These are phyloP conservation scores for Colletotrichum musae DNA, from an alignment of 2,329 filamentous ascomycete species.

Conservation along the genomic window DNA sequence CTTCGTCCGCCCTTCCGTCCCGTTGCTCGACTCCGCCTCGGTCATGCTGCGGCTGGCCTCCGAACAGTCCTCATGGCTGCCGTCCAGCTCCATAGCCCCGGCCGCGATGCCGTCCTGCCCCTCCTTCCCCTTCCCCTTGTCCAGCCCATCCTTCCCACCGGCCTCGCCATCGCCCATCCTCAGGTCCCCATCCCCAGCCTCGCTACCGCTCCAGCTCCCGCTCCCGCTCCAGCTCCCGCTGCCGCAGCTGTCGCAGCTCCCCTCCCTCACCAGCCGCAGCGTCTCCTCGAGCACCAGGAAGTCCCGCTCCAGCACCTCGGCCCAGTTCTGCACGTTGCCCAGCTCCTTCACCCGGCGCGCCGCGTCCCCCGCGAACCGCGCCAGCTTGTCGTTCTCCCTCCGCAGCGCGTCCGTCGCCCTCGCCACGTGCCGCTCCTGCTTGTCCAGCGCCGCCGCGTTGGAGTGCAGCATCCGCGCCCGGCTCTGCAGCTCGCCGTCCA, in stretches of 20 bases:
- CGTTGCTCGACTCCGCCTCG: constrained; percentile 54
- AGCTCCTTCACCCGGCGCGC: constrained; percentile 80
- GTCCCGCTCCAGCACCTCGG: constrained; percentile 82
- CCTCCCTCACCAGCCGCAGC: constrained; percentile 65
- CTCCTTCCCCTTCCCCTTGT: constrained; percentile 46
- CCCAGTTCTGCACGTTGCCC: constrained; percentile 89
- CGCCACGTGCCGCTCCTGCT: constrained; percentile 77
- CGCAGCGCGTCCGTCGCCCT: constrained; percentile 72
- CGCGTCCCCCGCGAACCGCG: constrained; percentile 74
- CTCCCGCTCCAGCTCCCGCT: constrained; percentile 49
- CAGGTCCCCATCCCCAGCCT: constrained; percentile 31
- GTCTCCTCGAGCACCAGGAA: constrained; percentile 77
- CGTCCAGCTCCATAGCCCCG: constrained; percentile 40
- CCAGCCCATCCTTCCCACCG: neutral
- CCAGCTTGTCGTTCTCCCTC: constrained; percentile 76
- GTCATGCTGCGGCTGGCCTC: constrained; percentile 56
- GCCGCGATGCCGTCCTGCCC: constrained; percentile 23
- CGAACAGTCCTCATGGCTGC: constrained; percentile 48
- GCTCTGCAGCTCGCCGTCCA: constrained; percentile 77
- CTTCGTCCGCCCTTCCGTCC: constrained; percentile 49
- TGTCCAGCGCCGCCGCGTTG: constrained; percentile 75
- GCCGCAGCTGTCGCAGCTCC: constrained; percentile 47
- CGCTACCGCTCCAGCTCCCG: constrained; percentile 56
- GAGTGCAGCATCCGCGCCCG: constrained; percentile 79
- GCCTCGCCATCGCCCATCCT: constrained; percentile 32